Evolutionary conservation across 1,284 basidiomycete genomes (phyloP), one percentile per base, ranked within the genome.

Genomic region (Rhodotorula sp.): DNA sequence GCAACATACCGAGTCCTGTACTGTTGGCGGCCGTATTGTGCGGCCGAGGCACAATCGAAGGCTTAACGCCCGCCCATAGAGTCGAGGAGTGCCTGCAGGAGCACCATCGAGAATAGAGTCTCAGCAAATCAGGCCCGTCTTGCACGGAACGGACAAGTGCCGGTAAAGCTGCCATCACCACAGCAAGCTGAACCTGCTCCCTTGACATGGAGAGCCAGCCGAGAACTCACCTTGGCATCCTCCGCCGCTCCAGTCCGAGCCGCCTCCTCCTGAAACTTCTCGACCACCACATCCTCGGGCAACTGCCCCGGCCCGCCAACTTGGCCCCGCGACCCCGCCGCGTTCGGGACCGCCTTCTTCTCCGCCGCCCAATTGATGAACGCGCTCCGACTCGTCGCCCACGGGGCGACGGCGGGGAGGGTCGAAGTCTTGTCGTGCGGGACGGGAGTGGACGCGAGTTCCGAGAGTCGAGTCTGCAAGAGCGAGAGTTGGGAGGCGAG

Each of bases 341-440:
- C 53, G 4, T 12, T 29, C 45, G 42, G 57, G 4, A 29, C 60
- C 22, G 54, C 62, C 56, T 75, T 73, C 10, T 53, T 54, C 45
- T 61, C 59, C 49, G 74, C 72, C 20, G 70, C 71, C 74, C 71
- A 73, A 30, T 75, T 73, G 69, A 75, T 55, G 44, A 73, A 75
- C 30, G 64, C 62, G 17, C 62, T 59, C 7, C 74, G 59, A 5
- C 55, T 61, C 8, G 26, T 42, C 3, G 66, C 64, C 71, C 71
- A 75, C 6, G 67, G 64, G 8, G 70, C 64, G 56, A 56, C 42
- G 3, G 30, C 53, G 22, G 57, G 57, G 8, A 44, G 24, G 22
- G 14, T 59, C 22, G 44, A 44, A 42, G 44, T 42, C 57, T 29
- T 59, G 42, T 59, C 57, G 57, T 59, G 44, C 33, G 54, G 55